Evolutionary conservation across 2,329 filamentous ascomycete genomes (phyloP).

Genomic region (Alternaria consortialis): DNA sequence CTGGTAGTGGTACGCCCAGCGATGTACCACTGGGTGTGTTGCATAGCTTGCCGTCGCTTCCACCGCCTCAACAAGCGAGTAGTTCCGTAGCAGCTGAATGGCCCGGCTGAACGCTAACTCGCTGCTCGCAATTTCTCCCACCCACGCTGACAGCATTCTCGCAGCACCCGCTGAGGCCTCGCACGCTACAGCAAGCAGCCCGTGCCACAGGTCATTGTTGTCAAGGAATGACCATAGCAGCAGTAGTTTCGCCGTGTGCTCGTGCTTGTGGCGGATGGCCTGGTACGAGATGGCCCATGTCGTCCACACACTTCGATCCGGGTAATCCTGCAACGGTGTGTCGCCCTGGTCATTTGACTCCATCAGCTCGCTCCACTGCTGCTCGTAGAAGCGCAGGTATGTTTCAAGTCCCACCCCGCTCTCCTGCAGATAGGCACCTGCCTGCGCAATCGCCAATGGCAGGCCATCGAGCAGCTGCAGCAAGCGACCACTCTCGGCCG

Average conservation of each 20-base stretch:
- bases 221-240: conserved; percentile 41
- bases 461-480: conserved; percentile 30
- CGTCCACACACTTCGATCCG: conserved; percentile 38
- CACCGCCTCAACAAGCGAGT: conserved; percentile 34
- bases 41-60: conserved; percentile 22
- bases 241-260: conserved; percentile 34
- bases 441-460: conserved; percentile 34
- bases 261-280: conserved; percentile 30
- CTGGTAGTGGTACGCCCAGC: conserved; percentile 24
- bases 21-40: conserved; percentile 31
- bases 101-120: conserved; percentile 28
- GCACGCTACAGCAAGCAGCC: conserved; percentile 29
- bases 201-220: conserved; percentile 37
- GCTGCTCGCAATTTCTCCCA: conserved; percentile 20
- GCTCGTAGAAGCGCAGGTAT: conserved; percentile 38
- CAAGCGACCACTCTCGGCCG: conserved; percentile 15
- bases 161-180: conserved; percentile 3
- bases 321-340: conserved; percentile 34
- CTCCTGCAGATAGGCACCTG: conserved; percentile 33
- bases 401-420: conserved; percentile 21
- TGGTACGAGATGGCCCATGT: conserved; percentile 46
- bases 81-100: conserved; percentile 33
- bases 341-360: conserved; percentile 8
- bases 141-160: conserved; percentile 23
- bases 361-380: conserved; percentile 39